Base-by-base conservation (phyloP, 73 alveolate genomes). In the Paramecium bursaria region DNA sequence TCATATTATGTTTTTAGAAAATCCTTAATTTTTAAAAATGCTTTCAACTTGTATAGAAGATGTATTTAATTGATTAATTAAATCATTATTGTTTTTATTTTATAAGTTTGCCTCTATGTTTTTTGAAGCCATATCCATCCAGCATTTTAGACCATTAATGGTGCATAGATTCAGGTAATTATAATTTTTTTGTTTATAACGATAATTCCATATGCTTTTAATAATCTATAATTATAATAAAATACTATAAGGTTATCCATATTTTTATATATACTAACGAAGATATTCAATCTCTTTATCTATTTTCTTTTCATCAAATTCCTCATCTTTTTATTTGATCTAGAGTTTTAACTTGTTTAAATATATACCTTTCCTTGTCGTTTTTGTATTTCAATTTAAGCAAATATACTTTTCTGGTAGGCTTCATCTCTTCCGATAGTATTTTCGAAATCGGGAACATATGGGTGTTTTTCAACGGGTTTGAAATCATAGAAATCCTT, bases 1-100 rank as follows among this genome's bases (percentile, higher is more conserved):
- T 11, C 99, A 97, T 86, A 97, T 97, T 22, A 96, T 91, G 91
- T 95, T 97, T 86, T 74, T 97, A 25, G 99, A 97, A 82, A 92
- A 93, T 86, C 85, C 92, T 25, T 86, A 88, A 57, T 93, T 96
- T 57, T 91, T 94, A 97, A 96, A 88, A 89, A 93, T 94, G 75
- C 89, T 96, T 75, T 87, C 75, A 87, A 91, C 57, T 3, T 61
- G 57, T 33, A 44, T 33, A 6, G 80, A 61, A 5, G 57, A 61
- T 61, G 42, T 61, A 3, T 61, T 61, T 35, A 61, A 61, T 61
- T 61, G 80, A 61, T 15, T 7, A 39, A 7, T 39, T 7, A 39
- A 7, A 39, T 39, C 5, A 39, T 39, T 39, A 39, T 39, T n/a
- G n/a, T n/a, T n/a, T n/a, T n/a, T n/a, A n/a, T n/a, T n/a, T n/a